A percentile compares a stretch with the other conserved stretches of the same genome.
phyloP scores from a whole-genome alignment of 2,329 filamentous ascomycete genomes.

The Eurotiales sp. region DNA sequence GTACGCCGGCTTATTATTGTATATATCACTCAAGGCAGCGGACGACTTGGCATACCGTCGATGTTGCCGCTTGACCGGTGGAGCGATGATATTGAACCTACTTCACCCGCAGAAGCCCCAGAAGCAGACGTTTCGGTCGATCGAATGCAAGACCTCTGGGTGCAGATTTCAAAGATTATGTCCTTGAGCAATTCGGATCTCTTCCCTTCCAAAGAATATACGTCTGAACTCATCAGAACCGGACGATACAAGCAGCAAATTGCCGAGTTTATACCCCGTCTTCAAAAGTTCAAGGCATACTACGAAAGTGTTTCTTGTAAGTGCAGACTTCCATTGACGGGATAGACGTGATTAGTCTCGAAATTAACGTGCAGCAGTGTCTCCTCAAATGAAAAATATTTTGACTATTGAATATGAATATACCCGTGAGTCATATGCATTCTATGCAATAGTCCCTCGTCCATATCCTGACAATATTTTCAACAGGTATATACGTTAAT shows the following conservation, averaged over 20 bases:
- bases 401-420: conserved; percentile 95
- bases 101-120: conserved; percentile 25
- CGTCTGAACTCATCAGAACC: conserved; percentile 80
- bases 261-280: conserved; percentile 72
- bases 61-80: conserved; percentile 68
- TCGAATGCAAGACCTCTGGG: conserved; percentile 76
- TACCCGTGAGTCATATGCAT: conserved; percentile 57
- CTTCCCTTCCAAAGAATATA: conserved; percentile 82
- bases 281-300: conserved; percentile 74
- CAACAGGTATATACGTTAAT: conserved; percentile 71
- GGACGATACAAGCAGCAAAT: conserved; percentile 79
- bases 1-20: conserved; percentile 84
- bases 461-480: conserved; percentile 17
- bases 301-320: conserved; percentile 69
- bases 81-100: conserved; percentile 36
- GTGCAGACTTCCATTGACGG: conserved; percentile 16
- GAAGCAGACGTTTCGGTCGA: conserved; percentile 46
- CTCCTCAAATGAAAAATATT: conserved; percentile 64
- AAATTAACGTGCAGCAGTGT: conserved; percentile 38
- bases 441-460: background rate
- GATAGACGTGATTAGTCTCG: background rate
- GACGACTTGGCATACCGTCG: conserved; percentile 84
- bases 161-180: conserved; percentile 89
- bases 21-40: conserved; percentile 90
- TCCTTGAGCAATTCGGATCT: conserved; percentile 83